These are phyloP conservation scores for Podospora sp. DNA, from an alignment of 495 filamentous ascomycete species.

Conservation along the genomic window DNA sequence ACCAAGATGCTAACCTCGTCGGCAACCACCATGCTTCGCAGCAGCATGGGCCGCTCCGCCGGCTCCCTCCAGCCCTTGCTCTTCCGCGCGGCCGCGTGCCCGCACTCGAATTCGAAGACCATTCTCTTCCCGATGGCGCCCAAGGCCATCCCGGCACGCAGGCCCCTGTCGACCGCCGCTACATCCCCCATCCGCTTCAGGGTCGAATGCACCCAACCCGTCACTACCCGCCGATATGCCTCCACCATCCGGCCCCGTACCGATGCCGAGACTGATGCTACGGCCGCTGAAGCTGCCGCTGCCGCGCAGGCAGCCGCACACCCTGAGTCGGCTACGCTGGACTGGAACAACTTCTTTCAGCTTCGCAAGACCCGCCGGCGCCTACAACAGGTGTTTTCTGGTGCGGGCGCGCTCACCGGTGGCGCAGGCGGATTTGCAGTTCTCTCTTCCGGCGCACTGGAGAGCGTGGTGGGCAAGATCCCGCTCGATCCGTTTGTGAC, in stretches of 20 bases:
- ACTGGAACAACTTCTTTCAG: slow-evolving; percentile 93
- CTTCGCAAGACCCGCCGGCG: slow-evolving; percentile 82
- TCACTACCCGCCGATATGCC: slow-evolving; percentile 20
- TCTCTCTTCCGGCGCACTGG: slow-evolving; percentile 66
- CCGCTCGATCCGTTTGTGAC: slow-evolving; percentile 85
- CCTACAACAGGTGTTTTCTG: slow-evolving; percentile 75
- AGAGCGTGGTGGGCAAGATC: slow-evolving; percentile 65
- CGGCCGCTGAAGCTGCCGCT: slow-evolving; percentile 27
- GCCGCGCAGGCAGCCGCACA: slow-evolving; percentile 28
- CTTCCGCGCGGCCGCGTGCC: slow-evolving; percentile 34
- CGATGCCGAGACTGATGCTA: slow-evolving; percentile 33
- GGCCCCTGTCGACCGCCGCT: background rate
- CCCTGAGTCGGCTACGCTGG: slow-evolving; percentile 49
- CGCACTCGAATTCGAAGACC: slow-evolving; percentile 17
- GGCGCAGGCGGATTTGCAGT: slow-evolving; percentile 64
- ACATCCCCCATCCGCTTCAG: background rate
- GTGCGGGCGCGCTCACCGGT: slow-evolving; percentile 61
- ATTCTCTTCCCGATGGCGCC: background rate
- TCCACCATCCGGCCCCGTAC: slow-evolving; percentile 20
- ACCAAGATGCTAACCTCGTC: slow-evolving; percentile 35
- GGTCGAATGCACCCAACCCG: slow-evolving; percentile 21
- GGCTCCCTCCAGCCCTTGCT: slow-evolving; percentile 31
- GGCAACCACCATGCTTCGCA: slow-evolving; percentile 38
- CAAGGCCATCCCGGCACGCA: slow-evolving; percentile 4
- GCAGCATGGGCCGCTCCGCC: slow-evolving; percentile 33